Evolutionary conservation across 2,329 filamentous ascomycete species (phyloP).

Genomic region (Clonostachys sp.): DNA sequence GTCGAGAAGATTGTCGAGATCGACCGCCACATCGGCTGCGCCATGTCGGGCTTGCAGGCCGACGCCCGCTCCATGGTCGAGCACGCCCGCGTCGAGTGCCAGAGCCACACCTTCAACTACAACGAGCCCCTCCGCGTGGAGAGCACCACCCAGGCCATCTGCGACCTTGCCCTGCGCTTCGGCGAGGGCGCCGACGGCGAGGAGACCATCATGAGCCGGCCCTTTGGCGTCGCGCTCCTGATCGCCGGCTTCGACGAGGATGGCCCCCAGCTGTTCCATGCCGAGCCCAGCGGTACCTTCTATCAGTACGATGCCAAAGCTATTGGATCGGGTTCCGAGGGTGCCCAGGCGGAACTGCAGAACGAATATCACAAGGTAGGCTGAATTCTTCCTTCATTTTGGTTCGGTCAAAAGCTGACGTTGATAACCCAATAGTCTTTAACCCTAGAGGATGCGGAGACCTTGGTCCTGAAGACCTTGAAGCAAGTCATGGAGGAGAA

Average conservation of each 20-base stretch:
- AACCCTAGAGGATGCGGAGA: conserved; percentile 88
- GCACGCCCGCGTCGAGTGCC: conserved; percentile 94
- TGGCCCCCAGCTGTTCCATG: conserved; percentile 94
- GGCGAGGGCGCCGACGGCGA: conserved; percentile 96
- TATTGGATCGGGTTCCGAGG: conserved; percentile 95
- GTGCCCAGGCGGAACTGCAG: conserved; percentile 94
- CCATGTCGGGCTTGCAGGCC: conserved; percentile 96
- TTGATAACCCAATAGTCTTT: conserved; percentile 55
- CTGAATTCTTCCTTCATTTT: background rate
- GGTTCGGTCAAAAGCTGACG: conserved; percentile 6
- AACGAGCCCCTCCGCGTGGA: conserved; percentile 92
- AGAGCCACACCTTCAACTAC: conserved; percentile 98
- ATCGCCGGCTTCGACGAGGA: conserved; percentile 98
- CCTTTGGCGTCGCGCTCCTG: conserved; percentile 92
- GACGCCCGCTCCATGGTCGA: conserved; percentile 97
- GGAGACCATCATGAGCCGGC: conserved; percentile 97
- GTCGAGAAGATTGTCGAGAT: conserved; percentile 99
- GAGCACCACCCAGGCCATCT: conserved; percentile 98
- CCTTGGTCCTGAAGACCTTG: conserved; percentile 90
- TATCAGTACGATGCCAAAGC: conserved; percentile 99
- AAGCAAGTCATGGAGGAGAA: conserved; percentile 99
- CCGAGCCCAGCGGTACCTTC: conserved; percentile 96
- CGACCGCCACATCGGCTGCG: conserved; percentile 96
- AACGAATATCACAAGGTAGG: conserved; percentile 92
- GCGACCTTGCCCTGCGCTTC: conserved; percentile 91